phyloP scores from a whole-genome alignment of 192 early-diverging fungal species.

The Neocallimastix lanati region DNA sequence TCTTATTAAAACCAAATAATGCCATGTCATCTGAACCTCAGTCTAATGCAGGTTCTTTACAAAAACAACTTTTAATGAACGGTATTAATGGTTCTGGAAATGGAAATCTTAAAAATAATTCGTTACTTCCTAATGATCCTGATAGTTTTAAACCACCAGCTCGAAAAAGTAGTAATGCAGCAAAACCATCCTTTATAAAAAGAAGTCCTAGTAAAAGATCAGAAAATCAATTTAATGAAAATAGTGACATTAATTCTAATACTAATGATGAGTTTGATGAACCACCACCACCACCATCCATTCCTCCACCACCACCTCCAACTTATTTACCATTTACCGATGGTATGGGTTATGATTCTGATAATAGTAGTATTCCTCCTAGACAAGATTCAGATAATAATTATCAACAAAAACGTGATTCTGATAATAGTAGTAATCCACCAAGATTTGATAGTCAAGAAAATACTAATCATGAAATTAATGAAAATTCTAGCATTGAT shows the following conservation, averaged over 20 bases:
- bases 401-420: too few species aligned
- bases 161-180: background rate
- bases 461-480: background rate
- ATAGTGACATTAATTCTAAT: background rate
- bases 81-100: too few species aligned
- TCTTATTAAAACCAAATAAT: background rate
- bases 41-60: background rate
- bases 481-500: background rate
- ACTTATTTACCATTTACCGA: background rate
- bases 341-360: background rate
- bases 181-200: background rate
- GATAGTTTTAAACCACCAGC: background rate
- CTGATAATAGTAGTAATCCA: too few species aligned
- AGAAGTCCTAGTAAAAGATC: background rate
- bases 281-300: background rate
- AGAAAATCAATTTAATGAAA: background rate
- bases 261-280: background rate
- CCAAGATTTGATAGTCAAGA: too few species aligned
- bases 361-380: background rate
- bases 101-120: too few species aligned
- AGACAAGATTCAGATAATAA: background rate
- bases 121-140: background rate
- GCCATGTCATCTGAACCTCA: background rate
- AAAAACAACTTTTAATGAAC: background rate
- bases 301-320: background rate